Conservation (phyloP, 1,139 yeast species). For the Suhomyces wounanorum region DNA sequence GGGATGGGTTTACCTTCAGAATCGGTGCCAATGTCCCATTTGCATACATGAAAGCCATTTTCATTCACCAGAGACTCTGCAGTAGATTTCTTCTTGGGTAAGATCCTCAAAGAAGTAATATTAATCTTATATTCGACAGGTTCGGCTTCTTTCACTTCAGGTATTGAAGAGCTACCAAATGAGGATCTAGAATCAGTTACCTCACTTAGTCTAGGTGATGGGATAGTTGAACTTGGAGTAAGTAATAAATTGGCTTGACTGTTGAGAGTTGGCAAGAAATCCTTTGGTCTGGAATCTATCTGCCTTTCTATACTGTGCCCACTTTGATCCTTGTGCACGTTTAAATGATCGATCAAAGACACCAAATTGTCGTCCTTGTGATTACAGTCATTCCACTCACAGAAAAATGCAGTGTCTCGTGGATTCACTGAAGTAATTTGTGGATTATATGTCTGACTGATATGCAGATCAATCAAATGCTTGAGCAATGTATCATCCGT, state of each 20-base stretch:
- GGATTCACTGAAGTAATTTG: slow-evolving; percentile 15
- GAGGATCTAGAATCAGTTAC: neutral
- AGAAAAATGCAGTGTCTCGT: slow-evolving; percentile 34
- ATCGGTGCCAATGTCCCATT: slow-evolving; percentile 47
- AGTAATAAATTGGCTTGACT: slow-evolving; percentile 14
- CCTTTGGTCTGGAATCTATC: neutral
- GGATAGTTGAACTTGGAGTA: slow-evolving; percentile 19
- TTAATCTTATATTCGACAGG: slow-evolving; percentile 17
- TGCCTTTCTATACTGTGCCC: slow-evolving; percentile 2
- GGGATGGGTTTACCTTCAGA: slow-evolving; percentile 32
- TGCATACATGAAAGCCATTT: slow-evolving; percentile 39
- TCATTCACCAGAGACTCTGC: slow-evolving; percentile 1
- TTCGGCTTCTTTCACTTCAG: neutral
- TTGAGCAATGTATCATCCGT: slow-evolving; percentile 49
- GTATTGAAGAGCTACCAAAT: neutral
- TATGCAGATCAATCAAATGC: slow-evolving; percentile 62
- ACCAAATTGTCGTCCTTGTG: slow-evolving; percentile 54
- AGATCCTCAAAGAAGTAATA: slow-evolving; percentile 39
- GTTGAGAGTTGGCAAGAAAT: slow-evolving; percentile 11
- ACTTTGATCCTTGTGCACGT: slow-evolving; percentile 43
- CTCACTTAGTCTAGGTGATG: slow-evolving; percentile 8
- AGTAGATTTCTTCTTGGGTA: slow-evolving; percentile 27
- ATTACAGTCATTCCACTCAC: slow-evolving; percentile 77
- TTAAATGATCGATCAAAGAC: slow-evolving; percentile 61
- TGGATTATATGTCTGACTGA: slow-evolving; percentile 33